Conservation (phyloP, 768 basidiomycete species). For the Coprinopsis sp. region DNA sequence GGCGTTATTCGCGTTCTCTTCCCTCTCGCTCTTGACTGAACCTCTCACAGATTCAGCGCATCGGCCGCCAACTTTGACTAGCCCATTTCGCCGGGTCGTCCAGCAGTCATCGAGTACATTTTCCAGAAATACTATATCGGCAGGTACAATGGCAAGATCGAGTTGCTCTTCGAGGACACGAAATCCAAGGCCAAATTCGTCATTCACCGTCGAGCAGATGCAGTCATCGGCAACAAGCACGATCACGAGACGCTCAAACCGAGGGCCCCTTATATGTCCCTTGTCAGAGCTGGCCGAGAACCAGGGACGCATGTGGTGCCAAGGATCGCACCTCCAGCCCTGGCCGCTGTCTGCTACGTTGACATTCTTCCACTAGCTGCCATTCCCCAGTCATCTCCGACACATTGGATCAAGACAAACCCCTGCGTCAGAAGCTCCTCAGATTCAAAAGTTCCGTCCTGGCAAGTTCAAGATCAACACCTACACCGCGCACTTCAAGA, state of each 20-base stretch:
- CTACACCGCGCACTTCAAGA: slow-evolving; percentile 44
- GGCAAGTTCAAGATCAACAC: slow-evolving; percentile 28
- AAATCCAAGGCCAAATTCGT: slow-evolving; percentile 39
- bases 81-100: slow-evolving; percentile 19
- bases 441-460: slow-evolving; percentile 38
- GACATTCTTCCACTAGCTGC: slow-evolving; percentile 30
- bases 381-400: slow-evolving; percentile 31
- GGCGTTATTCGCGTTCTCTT: slow-evolving; percentile 19
- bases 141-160: slow-evolving; percentile 47
- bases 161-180: slow-evolving; percentile 47
- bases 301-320: slow-evolving; percentile 32
- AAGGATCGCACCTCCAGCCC: slow-evolving; percentile 37
- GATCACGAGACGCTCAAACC: slow-evolving; percentile 45
- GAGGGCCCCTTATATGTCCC: slow-evolving; percentile 40
- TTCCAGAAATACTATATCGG: slow-evolving; percentile 36
- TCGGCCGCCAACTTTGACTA: slow-evolving; percentile 3
- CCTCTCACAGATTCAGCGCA: neutral
- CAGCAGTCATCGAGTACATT: slow-evolving; percentile 26
- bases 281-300: slow-evolving; percentile 26
- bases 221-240: slow-evolving; percentile 38
- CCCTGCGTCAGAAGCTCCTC: slow-evolving; percentile 22
- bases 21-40: slow-evolving; percentile 25
- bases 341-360: slow-evolving; percentile 39
- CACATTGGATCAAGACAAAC: slow-evolving; percentile 24
- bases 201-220: slow-evolving; percentile 41